These are phyloP conservation scores for Annulohypoxylon truncatum DNA, from an alignment of 2,329 filamentous ascomycete species.

Conservation along the genomic window DNA sequence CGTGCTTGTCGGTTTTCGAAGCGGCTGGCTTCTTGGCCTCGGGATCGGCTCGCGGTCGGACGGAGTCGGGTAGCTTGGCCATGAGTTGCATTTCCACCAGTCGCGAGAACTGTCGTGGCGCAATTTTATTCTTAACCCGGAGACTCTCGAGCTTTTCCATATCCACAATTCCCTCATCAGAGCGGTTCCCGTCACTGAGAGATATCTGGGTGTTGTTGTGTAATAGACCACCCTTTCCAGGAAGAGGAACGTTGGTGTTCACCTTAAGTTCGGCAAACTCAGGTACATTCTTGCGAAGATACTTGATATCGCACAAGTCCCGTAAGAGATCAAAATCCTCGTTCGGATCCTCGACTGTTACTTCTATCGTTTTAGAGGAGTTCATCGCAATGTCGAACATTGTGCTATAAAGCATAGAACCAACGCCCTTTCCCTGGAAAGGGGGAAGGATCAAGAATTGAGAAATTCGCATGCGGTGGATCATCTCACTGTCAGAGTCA, in stretches of 20 bases:
- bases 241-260: slow-evolving; percentile 63
- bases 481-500: slow-evolving; percentile 64
- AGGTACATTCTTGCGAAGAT: slow-evolving; percentile 67
- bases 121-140: slow-evolving; percentile 75
- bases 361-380: slow-evolving; percentile 77
- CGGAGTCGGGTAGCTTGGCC: slow-evolving; percentile 66
- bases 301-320: slow-evolving; percentile 77
- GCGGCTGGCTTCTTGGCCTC: slow-evolving; percentile 50
- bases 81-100: slow-evolving; percentile 81
- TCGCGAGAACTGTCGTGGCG: slow-evolving; percentile 78
- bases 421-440: slow-evolving; percentile 84
- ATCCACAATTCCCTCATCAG: slow-evolving; percentile 66
- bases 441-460: slow-evolving; percentile 93
- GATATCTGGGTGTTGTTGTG: slow-evolving; percentile 47
- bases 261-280: slow-evolving; percentile 69
- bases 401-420: slow-evolving; percentile 81
- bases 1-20: slow-evolving; percentile 66
- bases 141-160: slow-evolving; percentile 65
- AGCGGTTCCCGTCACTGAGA: slow-evolving; percentile 24
- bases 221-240: slow-evolving; percentile 57
- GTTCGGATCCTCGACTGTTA: slow-evolving; percentile 95
- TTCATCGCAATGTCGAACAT: slow-evolving; percentile 78
- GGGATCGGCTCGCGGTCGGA: slow-evolving; percentile 62
- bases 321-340: slow-evolving; percentile 85
- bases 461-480: slow-evolving; percentile 85